phyloP scores from a whole-genome alignment of 352 stramenopile genomes.

The Phytophthora sansomeana region DNA sequence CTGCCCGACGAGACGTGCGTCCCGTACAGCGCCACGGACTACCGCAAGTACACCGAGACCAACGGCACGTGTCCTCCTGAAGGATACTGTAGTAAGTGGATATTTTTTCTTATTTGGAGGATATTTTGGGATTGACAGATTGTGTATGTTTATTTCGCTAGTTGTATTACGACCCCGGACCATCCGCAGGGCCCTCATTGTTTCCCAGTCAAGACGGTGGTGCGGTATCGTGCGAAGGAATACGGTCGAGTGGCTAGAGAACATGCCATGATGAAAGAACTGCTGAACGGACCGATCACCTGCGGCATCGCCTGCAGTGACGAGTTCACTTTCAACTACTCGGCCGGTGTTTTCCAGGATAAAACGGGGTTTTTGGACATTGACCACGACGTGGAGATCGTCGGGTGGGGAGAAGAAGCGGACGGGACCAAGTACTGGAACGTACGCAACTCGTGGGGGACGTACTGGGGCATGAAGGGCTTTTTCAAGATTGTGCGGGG shows the following conservation, averaged over 20 bases:
- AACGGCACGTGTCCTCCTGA: conserved; percentile 81
- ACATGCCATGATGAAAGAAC: conserved; percentile 85
- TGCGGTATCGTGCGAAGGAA: conserved; percentile 83
- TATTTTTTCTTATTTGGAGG: conserved; percentile 11
- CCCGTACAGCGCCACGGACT: conserved; percentile 84
- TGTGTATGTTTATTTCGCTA: conserved; percentile 29
- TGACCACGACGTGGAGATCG: conserved; percentile 84
- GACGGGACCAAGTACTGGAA: conserved; percentile 96
- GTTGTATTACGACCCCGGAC: conserved; percentile 66
- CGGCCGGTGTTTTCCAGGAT: conserved; percentile 91
- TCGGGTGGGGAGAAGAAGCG: conserved; percentile 92
- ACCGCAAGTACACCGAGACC: conserved; percentile 69
- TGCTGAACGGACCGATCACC: conserved; percentile 90
- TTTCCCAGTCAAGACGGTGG: conserved; percentile 80
- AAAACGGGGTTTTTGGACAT: conserved; percentile 89
- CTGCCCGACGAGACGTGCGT: conserved; percentile 82
- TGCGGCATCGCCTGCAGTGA: conserved; percentile 93
- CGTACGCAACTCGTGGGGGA: conserved; percentile 95
- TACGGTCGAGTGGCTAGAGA: conserved; percentile 72
- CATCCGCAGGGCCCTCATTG: conserved; percentile 65
- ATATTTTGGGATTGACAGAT: not conserved
- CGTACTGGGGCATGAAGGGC: conserved; percentile 96
- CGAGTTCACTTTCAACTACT: conserved; percentile 91
- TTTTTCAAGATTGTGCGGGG: conserved; percentile 96
- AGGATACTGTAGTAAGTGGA: conserved; percentile 88